These are phyloP conservation scores for Claviceps lovelessii DNA, from an alignment of 2,329 filamentous ascomycete species.

Conservation along the genomic window DNA sequence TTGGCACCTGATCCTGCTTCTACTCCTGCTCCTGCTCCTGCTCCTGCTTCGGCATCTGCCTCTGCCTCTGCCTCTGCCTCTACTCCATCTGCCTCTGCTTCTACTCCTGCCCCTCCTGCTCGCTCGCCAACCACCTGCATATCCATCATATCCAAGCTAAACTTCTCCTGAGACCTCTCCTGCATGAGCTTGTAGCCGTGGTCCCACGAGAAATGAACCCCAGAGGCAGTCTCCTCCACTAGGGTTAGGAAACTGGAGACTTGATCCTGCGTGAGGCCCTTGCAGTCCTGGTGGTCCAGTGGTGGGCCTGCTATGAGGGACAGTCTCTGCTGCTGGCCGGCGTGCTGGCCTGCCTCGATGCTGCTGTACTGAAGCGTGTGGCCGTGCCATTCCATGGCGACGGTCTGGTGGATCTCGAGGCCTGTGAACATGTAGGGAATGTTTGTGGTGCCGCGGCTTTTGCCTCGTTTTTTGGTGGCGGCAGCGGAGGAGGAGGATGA, in stretches of 20 bases:
- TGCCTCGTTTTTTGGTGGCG: neutral
- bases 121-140: slow-evolving; percentile 1
- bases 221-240: slow-evolving; percentile 17
- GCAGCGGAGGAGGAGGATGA: neutral
- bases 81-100: neutral
- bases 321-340: slow-evolving; percentile 37
- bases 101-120: too few species aligned
- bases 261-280: neutral
- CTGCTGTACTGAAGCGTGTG: slow-evolving; percentile 36
- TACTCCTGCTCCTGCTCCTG: too few species aligned
- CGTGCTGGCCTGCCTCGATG: slow-evolving; percentile 36
- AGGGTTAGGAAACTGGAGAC: slow-evolving; percentile 13
- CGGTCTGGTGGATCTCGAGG: slow-evolving; percentile 35
- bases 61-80: neutral
- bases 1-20: neutral
- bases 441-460: slow-evolving; percentile 2
- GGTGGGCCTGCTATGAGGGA: slow-evolving; percentile 19
- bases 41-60: neutral
- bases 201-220: slow-evolving; percentile 21
- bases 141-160: slow-evolving; percentile 14
- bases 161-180: slow-evolving; percentile 13
- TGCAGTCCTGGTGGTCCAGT: neutral
- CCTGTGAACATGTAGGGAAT: slow-evolving; percentile 31
- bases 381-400: slow-evolving; percentile 27
- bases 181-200: slow-evolving; percentile 17